A percentile compares a stretch with the other conserved stretches of the same genome.
Conservation (phyloP, 345 rosid genomes). For the Eucalyptus lansdowneana region DNA sequence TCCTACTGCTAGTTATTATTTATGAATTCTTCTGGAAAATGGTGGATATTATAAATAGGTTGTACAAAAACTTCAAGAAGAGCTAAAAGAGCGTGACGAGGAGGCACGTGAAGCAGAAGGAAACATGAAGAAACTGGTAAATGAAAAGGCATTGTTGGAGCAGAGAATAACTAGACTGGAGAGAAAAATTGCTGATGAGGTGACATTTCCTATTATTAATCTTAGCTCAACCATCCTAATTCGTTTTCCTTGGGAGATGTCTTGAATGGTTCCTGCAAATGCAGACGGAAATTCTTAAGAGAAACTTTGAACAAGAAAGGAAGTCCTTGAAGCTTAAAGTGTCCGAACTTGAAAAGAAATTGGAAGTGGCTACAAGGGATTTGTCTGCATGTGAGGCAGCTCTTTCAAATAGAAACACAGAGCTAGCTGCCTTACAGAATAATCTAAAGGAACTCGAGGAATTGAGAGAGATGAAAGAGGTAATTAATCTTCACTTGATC, state of each 20-base stretch:
- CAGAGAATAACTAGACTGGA: constrained; percentile 49
- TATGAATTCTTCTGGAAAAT: not conserved
- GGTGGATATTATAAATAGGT: constrained; percentile 18
- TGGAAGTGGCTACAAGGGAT: constrained; percentile 38
- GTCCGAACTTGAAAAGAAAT: constrained; percentile 56
- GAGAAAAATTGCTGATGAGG: constrained; percentile 70
- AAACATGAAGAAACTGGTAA: constrained; percentile 26
- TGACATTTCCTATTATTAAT: not conserved
- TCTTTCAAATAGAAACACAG: constrained; percentile 35
- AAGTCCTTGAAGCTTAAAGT: constrained; percentile 44
- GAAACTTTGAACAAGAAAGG: constrained; percentile 56
- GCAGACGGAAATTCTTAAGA: constrained; percentile 46
- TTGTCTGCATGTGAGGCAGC: constrained; percentile 40
- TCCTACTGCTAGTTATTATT: not conserved
- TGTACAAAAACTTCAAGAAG: constrained; percentile 46
- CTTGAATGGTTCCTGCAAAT: not conserved
- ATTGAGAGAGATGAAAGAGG: constrained; percentile 95
- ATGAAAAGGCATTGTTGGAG: constrained; percentile 49
- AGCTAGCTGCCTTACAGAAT: constrained; percentile 44
- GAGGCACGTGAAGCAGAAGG: constrained; percentile 48
- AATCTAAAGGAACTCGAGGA: constrained; percentile 84
- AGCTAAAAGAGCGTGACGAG: constrained; percentile 45
- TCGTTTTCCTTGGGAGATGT: not conserved
- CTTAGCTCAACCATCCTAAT: not conserved
- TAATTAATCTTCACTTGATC: not conserved